Percentiles rank a stretch among this genome's conserved stretches.
phyloP scores from a whole-genome alignment of 768 basidiomycete species.

The Amanita rubescens region DNA sequence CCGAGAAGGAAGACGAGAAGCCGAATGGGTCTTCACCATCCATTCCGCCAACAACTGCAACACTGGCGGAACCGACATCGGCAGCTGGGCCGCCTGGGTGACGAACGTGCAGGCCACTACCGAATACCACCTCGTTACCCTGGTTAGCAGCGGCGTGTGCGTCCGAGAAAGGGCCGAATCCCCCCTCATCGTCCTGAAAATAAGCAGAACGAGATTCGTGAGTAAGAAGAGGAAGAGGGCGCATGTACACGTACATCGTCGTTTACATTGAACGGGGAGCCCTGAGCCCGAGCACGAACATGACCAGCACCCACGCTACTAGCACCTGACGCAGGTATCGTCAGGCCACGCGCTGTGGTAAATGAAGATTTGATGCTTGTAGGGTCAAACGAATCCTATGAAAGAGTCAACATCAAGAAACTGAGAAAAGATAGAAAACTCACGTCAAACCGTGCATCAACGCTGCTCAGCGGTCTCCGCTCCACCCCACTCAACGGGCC shows the following conservation, averaged over 20 bases:
- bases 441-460: not conserved
- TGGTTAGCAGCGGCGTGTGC: conserved; percentile 32
- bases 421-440: not conserved
- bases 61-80: conserved; percentile 17
- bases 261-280: conserved; percentile 43
- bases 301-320: not conserved
- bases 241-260: conserved; percentile 40
- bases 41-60: not conserved
- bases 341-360: not conserved
- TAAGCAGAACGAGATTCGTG: not conserved
- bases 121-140: not conserved
- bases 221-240: not conserved
- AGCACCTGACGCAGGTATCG: not conserved
- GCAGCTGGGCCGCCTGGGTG: too few relatives aligned
- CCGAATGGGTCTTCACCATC: conserved; percentile 43
- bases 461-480: conserved; percentile 36
- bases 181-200: conserved; percentile 36
- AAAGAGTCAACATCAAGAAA: not conserved
- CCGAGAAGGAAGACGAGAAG: conserved; percentile 50
- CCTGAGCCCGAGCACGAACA: conserved; percentile 24
- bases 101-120: too few relatives aligned
- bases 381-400: conserved; percentile 50
- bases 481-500: conserved; percentile 18
- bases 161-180: conserved; percentile 80
- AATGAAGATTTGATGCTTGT: conserved; percentile 17